Evolutionary conservation across 768 basidiomycete species (phyloP).

Genomic region (Phanerochaete sordida): DNA sequence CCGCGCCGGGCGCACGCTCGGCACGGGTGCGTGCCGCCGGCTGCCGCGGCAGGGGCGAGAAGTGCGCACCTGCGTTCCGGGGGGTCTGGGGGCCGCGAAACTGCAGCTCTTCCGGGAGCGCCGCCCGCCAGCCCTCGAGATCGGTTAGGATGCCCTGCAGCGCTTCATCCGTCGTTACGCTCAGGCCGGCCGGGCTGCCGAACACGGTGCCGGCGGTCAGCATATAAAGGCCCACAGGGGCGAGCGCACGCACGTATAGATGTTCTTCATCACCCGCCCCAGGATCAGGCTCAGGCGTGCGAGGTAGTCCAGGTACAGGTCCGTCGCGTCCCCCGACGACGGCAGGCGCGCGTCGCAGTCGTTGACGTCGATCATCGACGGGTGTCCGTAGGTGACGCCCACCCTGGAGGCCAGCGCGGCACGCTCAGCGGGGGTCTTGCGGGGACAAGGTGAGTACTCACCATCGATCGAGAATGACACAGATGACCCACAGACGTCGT

Average conservation of each 20-base stretch:
- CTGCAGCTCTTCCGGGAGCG: slow-evolving; percentile 73
- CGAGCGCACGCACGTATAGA: slow-evolving; percentile 64
- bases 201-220: slow-evolving; percentile 7
- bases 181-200: slow-evolving; percentile 80
- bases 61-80: slow-evolving; percentile 58
- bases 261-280: slow-evolving; percentile 87
- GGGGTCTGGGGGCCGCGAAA: slow-evolving; percentile 71
- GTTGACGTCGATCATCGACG: slow-evolving; percentile 93
- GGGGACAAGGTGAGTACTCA: slow-evolving; percentile 32
- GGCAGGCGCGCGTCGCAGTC: slow-evolving; percentile 96
- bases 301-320: slow-evolving; percentile 86
- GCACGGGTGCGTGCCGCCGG: neutral
- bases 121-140: slow-evolving; percentile 72
- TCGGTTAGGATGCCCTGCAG: slow-evolving; percentile 61
- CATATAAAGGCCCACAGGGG: slow-evolving; percentile 7
- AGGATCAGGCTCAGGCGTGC: slow-evolving; percentile 89
- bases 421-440: neutral
- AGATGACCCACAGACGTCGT: slow-evolving; percentile 90
- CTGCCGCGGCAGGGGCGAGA: neutral
- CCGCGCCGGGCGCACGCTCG: neutral
- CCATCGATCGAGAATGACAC: slow-evolving; percentile 95
- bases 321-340: slow-evolving; percentile 76
- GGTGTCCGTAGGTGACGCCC: slow-evolving; percentile 87
- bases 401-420: slow-evolving; percentile 46
- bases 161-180: slow-evolving; percentile 79